Evolutionary conservation across 176 grass and related monocot species (phyloP), one percentile per base, ranked within the genome.

Genomic region (Dactylis glomerata): DNA sequence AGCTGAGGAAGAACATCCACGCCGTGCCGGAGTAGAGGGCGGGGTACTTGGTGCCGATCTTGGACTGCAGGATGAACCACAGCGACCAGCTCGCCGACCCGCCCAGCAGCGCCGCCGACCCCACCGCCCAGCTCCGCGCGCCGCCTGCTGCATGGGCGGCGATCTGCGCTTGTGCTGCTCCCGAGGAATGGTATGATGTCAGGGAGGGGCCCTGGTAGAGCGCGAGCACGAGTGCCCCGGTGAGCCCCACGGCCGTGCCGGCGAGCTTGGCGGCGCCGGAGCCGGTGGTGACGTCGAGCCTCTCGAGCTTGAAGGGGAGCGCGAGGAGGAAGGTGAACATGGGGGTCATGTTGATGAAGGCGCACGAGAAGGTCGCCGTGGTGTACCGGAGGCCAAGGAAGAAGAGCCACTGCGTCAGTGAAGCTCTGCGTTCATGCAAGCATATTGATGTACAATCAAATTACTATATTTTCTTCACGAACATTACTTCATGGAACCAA

Each of bases 61-160:
- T 92, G 8, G 75, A 89, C 82, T 97, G 92, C 6, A 94, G 41
- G 9, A 93, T 82, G 70, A 97, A 92, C 94, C 94, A 97, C 1
- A 79, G 66, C 0, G 90, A 88, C 87, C 90, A 97, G 40, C 75
- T 82, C 17, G 83, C 41, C 3, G 81, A 83, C 1, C 90, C 92
- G 8, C 72, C 92, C 32, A 97, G 72, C 12, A 92, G 70, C 41
- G 90, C 87, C 68, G 84, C 32, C 3, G 92, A 94, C 10, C 94
- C 94, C 20, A 83, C 28, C 14, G 82, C 63, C 94, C 94, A 94
- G n/a, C 77, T 83, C 19, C 69, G 68, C 10, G 59, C 51, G 6
- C 34, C 85, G 0, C 74, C 73, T 5, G 1, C 22, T 40, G 22
- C 22, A 33, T 0, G 27, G 0, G 16, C 27, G 10, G 71, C 8